phyloP scores from a whole-genome alignment of 2,329 filamentous ascomycete genomes.

The Talaromyces amestolkiae region DNA sequence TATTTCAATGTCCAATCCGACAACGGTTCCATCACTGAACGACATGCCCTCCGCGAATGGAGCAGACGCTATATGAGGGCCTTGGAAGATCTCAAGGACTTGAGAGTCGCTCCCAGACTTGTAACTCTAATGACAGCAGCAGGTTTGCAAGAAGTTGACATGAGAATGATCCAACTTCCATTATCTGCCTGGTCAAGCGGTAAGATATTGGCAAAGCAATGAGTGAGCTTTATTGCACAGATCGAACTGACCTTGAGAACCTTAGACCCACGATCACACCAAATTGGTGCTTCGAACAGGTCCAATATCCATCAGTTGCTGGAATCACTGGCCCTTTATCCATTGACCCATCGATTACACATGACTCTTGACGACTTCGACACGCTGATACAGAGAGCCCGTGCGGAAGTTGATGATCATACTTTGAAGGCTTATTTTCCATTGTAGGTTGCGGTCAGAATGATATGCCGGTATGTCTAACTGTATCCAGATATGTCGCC shows the following conservation, averaged over 20 bases:
- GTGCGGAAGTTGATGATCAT: constrained; percentile 37
- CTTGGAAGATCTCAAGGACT: constrained; percentile 64
- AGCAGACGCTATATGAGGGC: constrained; percentile 63
- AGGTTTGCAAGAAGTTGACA: constrained; percentile 68
- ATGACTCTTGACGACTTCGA: constrained; percentile 43
- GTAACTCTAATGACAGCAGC: constrained; percentile 58
- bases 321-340: constrained; percentile 44
- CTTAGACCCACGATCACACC: constrained; percentile 41
- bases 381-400: constrained; percentile 36
- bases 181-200: constrained; percentile 68
- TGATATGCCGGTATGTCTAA: constrained; percentile 23
- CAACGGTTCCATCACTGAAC: constrained; percentile 70
- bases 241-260: background rate
- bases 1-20: constrained; percentile 84
- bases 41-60: constrained; percentile 65
- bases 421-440: constrained; percentile 47
- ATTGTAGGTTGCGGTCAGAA: constrained; percentile 33
- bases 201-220: constrained; percentile 40
- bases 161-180: constrained; percentile 63
- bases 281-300: constrained; percentile 43
- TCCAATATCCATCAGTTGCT: constrained; percentile 40
- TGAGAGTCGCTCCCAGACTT: constrained; percentile 62
- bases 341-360: constrained; percentile 42
- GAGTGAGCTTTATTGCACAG: background rate
- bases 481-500: constrained; percentile 38